A percentile compares a stretch with the other conserved stretches of the same genome.
phyloP scores from a whole-genome alignment of 495 filamentous ascomycete species.

The Sabuloglossum arenarium region DNA sequence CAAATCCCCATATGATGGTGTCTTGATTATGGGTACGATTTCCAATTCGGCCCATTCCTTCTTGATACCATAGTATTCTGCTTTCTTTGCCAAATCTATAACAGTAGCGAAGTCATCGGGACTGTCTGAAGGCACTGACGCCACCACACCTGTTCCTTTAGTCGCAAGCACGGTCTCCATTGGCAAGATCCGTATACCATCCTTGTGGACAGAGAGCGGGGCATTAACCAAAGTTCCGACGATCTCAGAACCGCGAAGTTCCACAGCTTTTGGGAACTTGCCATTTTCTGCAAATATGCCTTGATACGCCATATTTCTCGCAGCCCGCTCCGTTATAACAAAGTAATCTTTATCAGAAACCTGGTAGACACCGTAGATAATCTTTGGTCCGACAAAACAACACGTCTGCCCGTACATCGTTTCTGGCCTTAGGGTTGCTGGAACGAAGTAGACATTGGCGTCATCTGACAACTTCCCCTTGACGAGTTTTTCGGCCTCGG shows the following conservation, averaged over 20 bases:
- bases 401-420: slow-evolving; percentile 97
- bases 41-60: slow-evolving; percentile 91
- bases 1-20: slow-evolving; percentile 71
- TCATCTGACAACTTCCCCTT: slow-evolving; percentile 59
- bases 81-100: slow-evolving; percentile 76
- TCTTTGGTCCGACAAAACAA: slow-evolving; percentile 84
- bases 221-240: slow-evolving; percentile 74
- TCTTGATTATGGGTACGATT: slow-evolving; percentile 73
- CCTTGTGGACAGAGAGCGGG: slow-evolving; percentile 69
- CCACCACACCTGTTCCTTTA: slow-evolving; percentile 94
- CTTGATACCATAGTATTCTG: slow-evolving; percentile 92
- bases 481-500: slow-evolving; percentile 43
- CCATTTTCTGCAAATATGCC: slow-evolving; percentile 55
- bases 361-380: slow-evolving; percentile 81
- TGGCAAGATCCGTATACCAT: slow-evolving; percentile 69
- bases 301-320: slow-evolving; percentile 93
- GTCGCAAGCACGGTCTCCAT: slow-evolving; percentile 84
- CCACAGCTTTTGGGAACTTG: slow-evolving; percentile 49
- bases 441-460: slow-evolving; percentile 71
- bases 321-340: slow-evolving; percentile 67
- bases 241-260: slow-evolving; percentile 54
- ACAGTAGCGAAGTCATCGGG: slow-evolving; percentile 90
- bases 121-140: slow-evolving; percentile 84
- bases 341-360: slow-evolving; percentile 67
- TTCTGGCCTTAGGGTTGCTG: slow-evolving; percentile 83